These are phyloP conservation scores for Cystoisospora suis DNA, from an alignment of 169 alveolate genomes.

Conservation along the genomic window DNA sequence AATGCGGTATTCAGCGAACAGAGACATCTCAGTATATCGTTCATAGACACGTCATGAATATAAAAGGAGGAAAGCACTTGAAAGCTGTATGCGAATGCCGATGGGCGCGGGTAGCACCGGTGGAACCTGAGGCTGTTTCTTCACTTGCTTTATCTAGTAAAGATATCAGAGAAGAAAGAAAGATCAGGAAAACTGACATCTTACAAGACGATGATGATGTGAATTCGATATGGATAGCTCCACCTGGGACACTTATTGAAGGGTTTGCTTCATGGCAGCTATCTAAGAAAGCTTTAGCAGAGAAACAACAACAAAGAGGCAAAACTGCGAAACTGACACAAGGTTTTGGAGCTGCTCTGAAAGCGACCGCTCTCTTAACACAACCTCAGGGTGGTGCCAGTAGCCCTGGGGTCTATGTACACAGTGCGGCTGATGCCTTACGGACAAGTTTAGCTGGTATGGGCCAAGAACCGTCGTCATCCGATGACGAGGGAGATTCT, in stretches of 20 bases:
- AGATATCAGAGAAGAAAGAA: neutral
- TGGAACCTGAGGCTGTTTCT: conserved; percentile 23
- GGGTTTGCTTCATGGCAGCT: conserved; percentile 53
- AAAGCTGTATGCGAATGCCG: conserved; percentile 60
- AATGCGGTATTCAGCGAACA: conserved; percentile 54
- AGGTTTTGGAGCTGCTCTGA: conserved; percentile 55
- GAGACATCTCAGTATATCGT: conserved; percentile 46
- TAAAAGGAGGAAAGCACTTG: conserved; percentile 8
- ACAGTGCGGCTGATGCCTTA: conserved; percentile 41
- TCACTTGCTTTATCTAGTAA: neutral
- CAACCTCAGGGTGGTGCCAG: no score
- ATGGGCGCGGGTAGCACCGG: neutral
- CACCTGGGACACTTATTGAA: conserved; percentile 18
- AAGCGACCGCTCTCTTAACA: conserved; percentile 38
- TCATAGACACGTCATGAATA: conserved; percentile 17
- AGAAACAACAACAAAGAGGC: conserved; percentile 13
- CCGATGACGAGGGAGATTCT: no score
- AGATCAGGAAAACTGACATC: neutral
- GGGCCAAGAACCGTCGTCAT: conserved; percentile 21
- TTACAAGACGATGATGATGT: no score
- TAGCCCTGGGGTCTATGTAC: no score
- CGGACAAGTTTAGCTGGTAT: neutral
- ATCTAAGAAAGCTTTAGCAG: conserved; percentile 1
- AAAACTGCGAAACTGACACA: conserved; percentile 8
- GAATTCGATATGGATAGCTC: no score